Conservation (phyloP, 495 filamentous ascomycete species). For the Podospora sp. region DNA sequence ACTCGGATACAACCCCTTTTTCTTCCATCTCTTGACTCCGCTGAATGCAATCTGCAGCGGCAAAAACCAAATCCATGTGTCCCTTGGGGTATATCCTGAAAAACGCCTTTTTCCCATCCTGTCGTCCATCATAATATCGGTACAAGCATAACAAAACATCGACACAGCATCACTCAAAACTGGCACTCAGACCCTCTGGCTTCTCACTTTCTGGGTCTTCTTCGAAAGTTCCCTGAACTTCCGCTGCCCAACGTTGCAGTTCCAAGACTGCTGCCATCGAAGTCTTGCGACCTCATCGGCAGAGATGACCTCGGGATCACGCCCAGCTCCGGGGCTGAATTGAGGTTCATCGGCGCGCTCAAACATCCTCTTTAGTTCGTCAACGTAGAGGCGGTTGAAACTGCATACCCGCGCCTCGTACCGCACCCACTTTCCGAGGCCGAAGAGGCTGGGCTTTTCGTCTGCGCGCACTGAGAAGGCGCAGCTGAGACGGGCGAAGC, state of each 20-base stretch:
- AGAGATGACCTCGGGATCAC: conserved; percentile 24
- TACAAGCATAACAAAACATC: not conserved
- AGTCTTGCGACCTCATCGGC: conserved; percentile 28
- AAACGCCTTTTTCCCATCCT: not conserved
- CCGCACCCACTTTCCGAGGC: conserved; percentile 39
- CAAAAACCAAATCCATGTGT: not conserved
- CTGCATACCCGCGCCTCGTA: conserved; percentile 34
- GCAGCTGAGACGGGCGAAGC: conserved; percentile 33
- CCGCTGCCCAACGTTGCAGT: not conserved
- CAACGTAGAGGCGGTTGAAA: conserved; percentile 21
- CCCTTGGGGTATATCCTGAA: not conserved
- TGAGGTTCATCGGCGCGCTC: conserved; percentile 20
- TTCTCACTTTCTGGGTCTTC: not conserved
- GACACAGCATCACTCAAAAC: not conserved
- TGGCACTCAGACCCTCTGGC: not conserved
- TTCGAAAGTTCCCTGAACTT: conserved; percentile 10
- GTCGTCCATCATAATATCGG: not conserved
- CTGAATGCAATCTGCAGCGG: too few species aligned
- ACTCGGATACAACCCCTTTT: not conserved
- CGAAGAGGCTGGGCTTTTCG: conserved; percentile 23
- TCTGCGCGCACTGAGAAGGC: conserved; percentile 18
- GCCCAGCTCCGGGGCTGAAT: conserved; percentile 5
- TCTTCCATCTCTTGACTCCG: not conserved
- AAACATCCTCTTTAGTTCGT: conserved; percentile 23
- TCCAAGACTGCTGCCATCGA: conserved; percentile 13